Percentiles rank a stretch among this genome's conserved stretches.
phyloP scores from a whole-genome alignment of 208 protist species.

The Kentomonas sorsogonicus region DNA sequence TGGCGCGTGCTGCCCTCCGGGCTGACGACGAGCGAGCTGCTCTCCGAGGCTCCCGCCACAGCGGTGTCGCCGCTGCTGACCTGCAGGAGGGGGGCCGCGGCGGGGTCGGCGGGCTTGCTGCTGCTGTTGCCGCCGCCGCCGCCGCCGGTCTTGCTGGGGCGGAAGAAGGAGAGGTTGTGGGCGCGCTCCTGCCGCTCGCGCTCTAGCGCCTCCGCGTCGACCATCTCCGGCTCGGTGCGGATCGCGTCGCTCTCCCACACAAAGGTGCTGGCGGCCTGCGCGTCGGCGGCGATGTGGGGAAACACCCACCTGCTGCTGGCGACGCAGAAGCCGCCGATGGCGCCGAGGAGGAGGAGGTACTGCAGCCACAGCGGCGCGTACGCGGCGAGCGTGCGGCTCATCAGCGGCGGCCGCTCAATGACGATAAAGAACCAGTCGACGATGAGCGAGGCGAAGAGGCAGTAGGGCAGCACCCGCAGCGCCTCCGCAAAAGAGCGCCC shows the following conservation, averaged over 20 bases:
- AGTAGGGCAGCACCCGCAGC: slow-evolving; percentile 57
- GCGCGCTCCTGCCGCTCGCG: slow-evolving; percentile 5
- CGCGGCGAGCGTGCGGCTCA: slow-evolving; percentile 44
- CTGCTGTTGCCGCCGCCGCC: neutral
- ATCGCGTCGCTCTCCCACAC: slow-evolving; percentile 62
- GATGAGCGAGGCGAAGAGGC: slow-evolving; percentile 52
- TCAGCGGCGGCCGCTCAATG: slow-evolving; percentile 68
- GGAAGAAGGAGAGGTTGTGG: slow-evolving; percentile 23
- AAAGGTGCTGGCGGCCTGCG: slow-evolving; percentile 31
- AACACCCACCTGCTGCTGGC: slow-evolving; percentile 27
- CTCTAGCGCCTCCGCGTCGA: neutral
- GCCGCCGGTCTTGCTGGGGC: neutral
- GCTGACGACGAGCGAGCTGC: slow-evolving; percentile 10
- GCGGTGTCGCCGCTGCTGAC: neutral
- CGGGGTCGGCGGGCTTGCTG: neutral
- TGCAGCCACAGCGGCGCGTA: slow-evolving; percentile 43
- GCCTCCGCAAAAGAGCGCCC: slow-evolving; percentile 56
- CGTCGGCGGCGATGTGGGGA: slow-evolving; percentile 38
- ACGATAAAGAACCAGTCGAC: slow-evolving; percentile 69
- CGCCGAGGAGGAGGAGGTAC: slow-evolving; percentile 34
- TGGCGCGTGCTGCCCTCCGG: too few relatives aligned
- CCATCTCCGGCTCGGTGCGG: slow-evolving; percentile 33
- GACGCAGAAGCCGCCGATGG: slow-evolving; percentile 42
- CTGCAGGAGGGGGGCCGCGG: slow-evolving; percentile 4
- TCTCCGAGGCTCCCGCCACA: neutral